Base-by-base conservation (phyloP, 805 yeast species). In the Zygosaccharomyces pseudorouxii region DNA sequence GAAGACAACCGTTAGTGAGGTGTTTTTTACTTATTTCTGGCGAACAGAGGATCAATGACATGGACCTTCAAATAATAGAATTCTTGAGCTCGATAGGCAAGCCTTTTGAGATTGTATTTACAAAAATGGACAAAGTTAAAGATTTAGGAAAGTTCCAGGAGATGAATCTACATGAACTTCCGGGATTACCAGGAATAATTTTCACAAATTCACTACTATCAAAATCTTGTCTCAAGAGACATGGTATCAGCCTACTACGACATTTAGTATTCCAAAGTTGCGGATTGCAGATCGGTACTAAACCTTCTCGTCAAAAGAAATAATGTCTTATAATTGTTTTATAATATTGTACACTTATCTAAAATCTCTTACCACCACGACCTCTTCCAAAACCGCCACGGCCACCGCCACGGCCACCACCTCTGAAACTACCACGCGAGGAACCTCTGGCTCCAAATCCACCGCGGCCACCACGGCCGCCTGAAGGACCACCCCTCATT, bases 91-190 rank as follows among this genome's bases (percentile, higher is more conserved):
- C 68, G 1, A 59, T 69, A 42, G 95, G 92, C 0, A 71, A 81
- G 3, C 80, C 86, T 0, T 87, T 82, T 65, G 92, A 86, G 51
- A 67, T 89, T 5, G 77, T 89, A 0, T 78, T 88, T 63, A 89
- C 95, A 22, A 89, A 89, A 58, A 77, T 83, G 41, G 97, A 89
- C 62, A 73, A 73, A 52, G 58, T 84, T 4, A 65, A 67, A 23
- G 62, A 65, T 4, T 62, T 82, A 2, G 67, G 74, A n/a, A 59
- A 64, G 2, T 58, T 68, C 10, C 69, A 67, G 1, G 62, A 76
- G 6, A 51, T 62, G n/a, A 73, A 77, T 1, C 58, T 74, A 14
- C 62, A 76, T 1, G 62, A 77, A n/a, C 60, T 65, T 37, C 67
- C 78, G 1, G 63, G 76, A 31, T 61, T 67, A 30, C 77, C 77